phyloP scores from a whole-genome alignment of 495 filamentous ascomycete species.

The Extremus antarcticus region DNA sequence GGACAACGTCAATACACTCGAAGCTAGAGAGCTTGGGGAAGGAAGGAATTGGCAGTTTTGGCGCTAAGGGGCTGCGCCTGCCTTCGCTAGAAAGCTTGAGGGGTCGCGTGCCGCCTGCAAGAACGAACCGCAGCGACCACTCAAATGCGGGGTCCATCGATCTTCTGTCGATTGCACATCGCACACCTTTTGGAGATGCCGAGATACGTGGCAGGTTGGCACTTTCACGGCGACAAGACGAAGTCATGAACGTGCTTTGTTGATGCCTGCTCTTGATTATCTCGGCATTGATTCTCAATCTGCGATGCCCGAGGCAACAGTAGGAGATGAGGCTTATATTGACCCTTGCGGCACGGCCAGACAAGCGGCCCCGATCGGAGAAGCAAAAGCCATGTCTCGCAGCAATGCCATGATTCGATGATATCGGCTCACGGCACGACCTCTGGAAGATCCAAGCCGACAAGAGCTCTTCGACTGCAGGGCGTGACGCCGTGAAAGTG shows the following conservation, averaged over 20 bases:
- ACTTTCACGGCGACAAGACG: no score
- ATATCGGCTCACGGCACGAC: background rate
- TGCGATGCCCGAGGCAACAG: no score
- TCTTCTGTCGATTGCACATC: no score
- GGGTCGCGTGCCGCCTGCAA: background rate
- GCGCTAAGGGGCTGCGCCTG: no score
- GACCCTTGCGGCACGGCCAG: background rate
- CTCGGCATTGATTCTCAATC: no score
- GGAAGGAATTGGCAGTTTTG: no score
- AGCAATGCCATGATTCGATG: no score
- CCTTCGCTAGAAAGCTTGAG: background rate
- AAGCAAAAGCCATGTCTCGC: no score
- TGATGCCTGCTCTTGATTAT: no score
- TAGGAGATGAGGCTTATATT: background rate
- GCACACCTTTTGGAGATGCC: background rate
- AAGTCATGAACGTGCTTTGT: no score
- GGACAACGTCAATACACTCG: background rate
- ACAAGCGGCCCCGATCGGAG: no score
- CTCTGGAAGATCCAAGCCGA: background rate
- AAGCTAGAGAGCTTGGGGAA: background rate
- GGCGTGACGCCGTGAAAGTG: background rate
- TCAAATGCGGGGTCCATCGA: background rate
- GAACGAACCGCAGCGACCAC: background rate
- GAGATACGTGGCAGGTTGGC: background rate
- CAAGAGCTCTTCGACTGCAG: no score